Percentiles rank a stretch among this genome's conserved stretches.
Conservation (phyloP, 108 stramenopile species). For the Discostella pseudostelligera region DNA sequence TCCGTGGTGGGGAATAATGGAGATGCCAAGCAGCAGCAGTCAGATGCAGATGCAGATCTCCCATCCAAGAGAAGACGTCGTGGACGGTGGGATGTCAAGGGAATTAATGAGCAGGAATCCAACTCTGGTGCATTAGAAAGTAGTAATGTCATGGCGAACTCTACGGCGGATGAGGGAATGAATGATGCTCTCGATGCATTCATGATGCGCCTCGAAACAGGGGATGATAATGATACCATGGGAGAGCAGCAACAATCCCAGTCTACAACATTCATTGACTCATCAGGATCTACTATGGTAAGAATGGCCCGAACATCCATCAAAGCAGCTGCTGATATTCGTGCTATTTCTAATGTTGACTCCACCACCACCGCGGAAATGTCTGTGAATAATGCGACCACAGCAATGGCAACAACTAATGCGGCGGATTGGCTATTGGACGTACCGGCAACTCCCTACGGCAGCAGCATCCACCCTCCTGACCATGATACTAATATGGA, state of each 20-base stretch:
- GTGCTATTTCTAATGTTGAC: conserved; percentile 11
- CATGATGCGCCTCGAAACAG: conserved; percentile 81
- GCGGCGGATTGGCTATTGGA: conserved; percentile 62
- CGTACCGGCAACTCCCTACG: conserved; percentile 36
- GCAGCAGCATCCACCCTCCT: not conserved
- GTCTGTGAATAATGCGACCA: conserved; percentile 11
- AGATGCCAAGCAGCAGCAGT: conserved; percentile 1
- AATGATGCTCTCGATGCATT: conserved; percentile 81
- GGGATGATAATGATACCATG: conserved; percentile 40
- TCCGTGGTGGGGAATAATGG: conserved; percentile 21
- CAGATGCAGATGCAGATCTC: conserved; percentile 22
- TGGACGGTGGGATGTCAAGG: conserved; percentile 60
- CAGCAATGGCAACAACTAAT: conserved; percentile 21
- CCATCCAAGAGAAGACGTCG: conserved; percentile 50
- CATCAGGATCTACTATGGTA: conserved; percentile 41
- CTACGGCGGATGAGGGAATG: conserved; percentile 24
- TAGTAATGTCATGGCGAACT: not conserved
- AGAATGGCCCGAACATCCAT: conserved; percentile 14
- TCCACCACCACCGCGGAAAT: conserved; percentile 24
- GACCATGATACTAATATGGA: conserved; percentile 21
- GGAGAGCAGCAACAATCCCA: conserved; percentile 19
- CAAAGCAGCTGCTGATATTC: conserved; percentile 12
- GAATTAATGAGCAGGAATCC: conserved; percentile 12
- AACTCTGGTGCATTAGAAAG: not conserved
- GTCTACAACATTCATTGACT: conserved; percentile 23